Evolutionary conservation across 495 filamentous ascomycete genomes (phyloP).

Genomic region (Ramalina peruviana): DNA sequence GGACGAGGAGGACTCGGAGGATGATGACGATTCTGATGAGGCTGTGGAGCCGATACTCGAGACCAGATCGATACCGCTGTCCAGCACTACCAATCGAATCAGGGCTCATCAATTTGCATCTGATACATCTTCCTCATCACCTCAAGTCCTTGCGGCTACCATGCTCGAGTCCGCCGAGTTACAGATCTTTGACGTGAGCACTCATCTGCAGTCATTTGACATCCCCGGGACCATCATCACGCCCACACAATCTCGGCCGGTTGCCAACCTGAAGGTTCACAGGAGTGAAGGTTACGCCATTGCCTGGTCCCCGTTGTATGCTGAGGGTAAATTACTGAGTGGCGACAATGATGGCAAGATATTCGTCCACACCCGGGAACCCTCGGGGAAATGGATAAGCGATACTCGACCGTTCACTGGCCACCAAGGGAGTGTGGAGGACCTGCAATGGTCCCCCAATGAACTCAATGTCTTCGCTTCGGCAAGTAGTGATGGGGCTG

Average conservation of each 20-base stretch:
- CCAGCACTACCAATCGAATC: constrained; percentile 82
- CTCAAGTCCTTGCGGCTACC: constrained; percentile 71
- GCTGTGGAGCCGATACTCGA: constrained; percentile 86
- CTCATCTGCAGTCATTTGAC: constrained; percentile 77
- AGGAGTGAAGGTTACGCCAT: constrained; percentile 86
- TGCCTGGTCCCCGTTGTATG: constrained; percentile 77
- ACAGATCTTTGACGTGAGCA: constrained; percentile 84
- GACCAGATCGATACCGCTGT: constrained; percentile 71
- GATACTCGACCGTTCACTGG: constrained; percentile 67
- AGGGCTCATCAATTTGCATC: constrained; percentile 64
- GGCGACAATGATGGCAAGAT: constrained; percentile 86
- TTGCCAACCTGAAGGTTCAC: constrained; percentile 79
- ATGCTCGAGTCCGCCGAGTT: constrained; percentile 83
- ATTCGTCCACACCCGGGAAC: constrained; percentile 69
- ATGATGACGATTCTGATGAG: constrained; percentile 62
- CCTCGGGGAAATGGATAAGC: constrained; percentile 77
- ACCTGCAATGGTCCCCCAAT: constrained; percentile 88
- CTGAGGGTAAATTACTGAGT: constrained; percentile 70
- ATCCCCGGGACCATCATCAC: constrained; percentile 67
- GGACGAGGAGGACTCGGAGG: constrained; percentile 53
- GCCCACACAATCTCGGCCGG: constrained; percentile 68
- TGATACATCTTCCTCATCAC: constrained; percentile 50
- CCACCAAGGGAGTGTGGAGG: constrained; percentile 77
- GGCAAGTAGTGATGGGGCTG: constrained; percentile 81
- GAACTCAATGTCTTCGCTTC: constrained; percentile 89